Evolutionary conservation across 345 rosid genomes (phyloP).

Genomic region (Jatropha curcas): DNA sequence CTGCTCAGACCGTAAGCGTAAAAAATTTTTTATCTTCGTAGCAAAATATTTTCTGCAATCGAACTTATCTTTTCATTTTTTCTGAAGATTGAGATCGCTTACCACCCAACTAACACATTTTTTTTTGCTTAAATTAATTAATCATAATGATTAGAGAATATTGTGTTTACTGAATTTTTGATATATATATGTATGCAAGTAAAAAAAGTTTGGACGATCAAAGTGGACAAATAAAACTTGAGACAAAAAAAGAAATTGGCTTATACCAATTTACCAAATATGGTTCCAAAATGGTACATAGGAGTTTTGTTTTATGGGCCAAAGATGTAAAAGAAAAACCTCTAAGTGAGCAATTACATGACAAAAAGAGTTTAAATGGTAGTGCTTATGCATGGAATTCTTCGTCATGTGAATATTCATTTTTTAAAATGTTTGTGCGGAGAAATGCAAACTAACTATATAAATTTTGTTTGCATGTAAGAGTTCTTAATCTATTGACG

Average conservation of each 20-base stretch:
- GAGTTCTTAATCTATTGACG: background rate
- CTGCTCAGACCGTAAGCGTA: no score
- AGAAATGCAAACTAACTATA: constrained; percentile 4
- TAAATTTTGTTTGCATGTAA: background rate
- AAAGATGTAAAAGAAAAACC: background rate
- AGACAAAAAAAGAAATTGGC: background rate
- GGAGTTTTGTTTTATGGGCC: constrained; percentile 16
- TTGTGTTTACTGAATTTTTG: no score
- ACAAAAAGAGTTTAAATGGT: background rate
- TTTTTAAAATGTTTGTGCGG: background rate
- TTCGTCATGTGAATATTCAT: constrained; percentile 3
- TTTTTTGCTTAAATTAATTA: no score
- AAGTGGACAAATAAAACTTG: background rate
- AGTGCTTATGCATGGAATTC: constrained; percentile 15
- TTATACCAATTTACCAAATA: background rate
- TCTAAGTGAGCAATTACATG: background rate
- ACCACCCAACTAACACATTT: no score
- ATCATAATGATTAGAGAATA: no score
- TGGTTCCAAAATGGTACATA: background rate
- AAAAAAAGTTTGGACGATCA: background rate
- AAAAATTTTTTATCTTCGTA: no score
- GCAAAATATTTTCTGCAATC: no score
- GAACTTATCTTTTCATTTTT: no score
- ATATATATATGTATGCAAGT: no score
- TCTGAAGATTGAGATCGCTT: no score